Conservation (phyloP, 306 rosid species). For the Albizia julibrissin region DNA sequence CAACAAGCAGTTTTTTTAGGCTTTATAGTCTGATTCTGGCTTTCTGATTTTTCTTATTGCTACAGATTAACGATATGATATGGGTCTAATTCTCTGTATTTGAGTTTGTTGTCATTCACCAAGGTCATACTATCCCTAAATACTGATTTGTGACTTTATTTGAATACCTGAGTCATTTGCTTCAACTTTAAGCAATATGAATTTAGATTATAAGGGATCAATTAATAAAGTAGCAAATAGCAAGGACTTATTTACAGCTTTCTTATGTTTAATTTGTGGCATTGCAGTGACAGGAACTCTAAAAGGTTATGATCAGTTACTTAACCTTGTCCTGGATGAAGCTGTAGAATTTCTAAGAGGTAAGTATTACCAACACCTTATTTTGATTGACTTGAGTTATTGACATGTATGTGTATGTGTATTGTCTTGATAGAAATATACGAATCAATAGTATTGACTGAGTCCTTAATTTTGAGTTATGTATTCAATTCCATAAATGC, state of each 20-base stretch:
- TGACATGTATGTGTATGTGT: slow-evolving; percentile 43
- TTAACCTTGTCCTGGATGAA: slow-evolving; percentile 93
- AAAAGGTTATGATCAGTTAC: slow-evolving; percentile 94
- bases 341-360: slow-evolving; percentile 93
- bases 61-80: neutral
- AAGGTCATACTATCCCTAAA: neutral
- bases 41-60: neutral
- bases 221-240: neutral
- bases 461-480: neutral
- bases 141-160: slow-evolving; percentile 1
- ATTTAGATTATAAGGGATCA: neutral
- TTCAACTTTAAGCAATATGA: neutral
- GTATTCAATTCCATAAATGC: neutral
- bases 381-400: neutral
- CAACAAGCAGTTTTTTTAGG: neutral
- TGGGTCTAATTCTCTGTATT: neutral
- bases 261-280: slow-evolving; percentile 23
- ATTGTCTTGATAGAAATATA: neutral
- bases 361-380: slow-evolving; percentile 26
- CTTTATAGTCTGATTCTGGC: slow-evolving; percentile 1
- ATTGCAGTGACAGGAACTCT: slow-evolving; percentile 82
- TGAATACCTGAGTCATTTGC: neutral
- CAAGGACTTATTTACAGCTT: neutral
- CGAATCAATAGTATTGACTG: neutral
- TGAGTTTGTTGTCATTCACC: neutral